Conservation (phyloP, 306 rosid species). For the Sechiopsis laciniata region DNA sequence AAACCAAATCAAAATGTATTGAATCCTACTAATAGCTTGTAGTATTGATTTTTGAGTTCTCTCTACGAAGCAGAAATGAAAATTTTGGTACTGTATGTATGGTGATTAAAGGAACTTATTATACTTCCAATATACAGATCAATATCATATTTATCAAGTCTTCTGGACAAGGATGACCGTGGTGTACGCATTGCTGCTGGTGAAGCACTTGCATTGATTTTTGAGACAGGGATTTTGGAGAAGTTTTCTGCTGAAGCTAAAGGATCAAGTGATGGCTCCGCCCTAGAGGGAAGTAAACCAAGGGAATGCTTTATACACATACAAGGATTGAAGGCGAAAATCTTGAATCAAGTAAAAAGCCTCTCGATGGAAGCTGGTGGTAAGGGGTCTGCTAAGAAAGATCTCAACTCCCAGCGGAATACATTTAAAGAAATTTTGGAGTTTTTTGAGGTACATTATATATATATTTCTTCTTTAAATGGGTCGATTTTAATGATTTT, state of each 20-base stretch:
- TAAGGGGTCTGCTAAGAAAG: slow-evolving; percentile 76
- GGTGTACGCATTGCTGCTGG: slow-evolving; percentile 91
- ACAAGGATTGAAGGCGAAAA: slow-evolving; percentile 75
- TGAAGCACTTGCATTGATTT: slow-evolving; percentile 80
- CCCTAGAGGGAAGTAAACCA: slow-evolving; percentile 47
- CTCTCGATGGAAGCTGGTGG: slow-evolving; percentile 91
- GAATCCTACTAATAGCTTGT: background rate
- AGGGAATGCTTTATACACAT: slow-evolving; percentile 47
- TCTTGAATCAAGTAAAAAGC: slow-evolving; percentile 63
- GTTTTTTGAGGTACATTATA: slow-evolving; percentile 58
- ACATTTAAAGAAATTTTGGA: slow-evolving; percentile 70
- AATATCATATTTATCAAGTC: slow-evolving; percentile 62
- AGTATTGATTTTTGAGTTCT: background rate
- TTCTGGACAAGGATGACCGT: slow-evolving; percentile 88
- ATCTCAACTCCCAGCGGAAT: slow-evolving; percentile 80
- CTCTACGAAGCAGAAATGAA: background rate
- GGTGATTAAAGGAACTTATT: background rate
- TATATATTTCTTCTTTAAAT: slow-evolving; percentile 9
- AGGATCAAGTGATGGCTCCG: slow-evolving; percentile 32
- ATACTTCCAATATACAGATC: slow-evolving; percentile 47
- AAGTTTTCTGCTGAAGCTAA: slow-evolving; percentile 44
- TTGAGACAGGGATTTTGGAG: slow-evolving; percentile 67
- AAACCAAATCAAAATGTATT: background rate
- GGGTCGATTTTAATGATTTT: background rate
- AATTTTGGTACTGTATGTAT: background rate